A percentile compares a stretch with the other conserved stretches of the same genome.
phyloP scores from a whole-genome alignment of 257 asterid genomes.

The Coffea eugenioides region DNA sequence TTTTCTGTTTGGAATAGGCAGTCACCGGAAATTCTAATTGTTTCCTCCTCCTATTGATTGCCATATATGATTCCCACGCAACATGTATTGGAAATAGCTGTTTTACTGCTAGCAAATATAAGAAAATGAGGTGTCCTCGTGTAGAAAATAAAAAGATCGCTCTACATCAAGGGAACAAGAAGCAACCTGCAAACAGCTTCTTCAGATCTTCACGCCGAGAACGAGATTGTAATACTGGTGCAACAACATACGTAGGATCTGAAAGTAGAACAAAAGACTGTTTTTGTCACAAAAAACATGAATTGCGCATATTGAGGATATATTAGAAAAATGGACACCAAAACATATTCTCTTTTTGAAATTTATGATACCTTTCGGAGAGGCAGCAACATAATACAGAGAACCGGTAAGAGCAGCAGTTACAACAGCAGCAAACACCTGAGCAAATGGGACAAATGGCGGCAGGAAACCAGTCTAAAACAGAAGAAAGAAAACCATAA shows the following conservation, averaged over 20 bases:
- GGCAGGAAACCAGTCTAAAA: conserved; percentile 85
- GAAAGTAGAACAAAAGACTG: conserved; percentile 18
- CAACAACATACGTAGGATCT: conserved; percentile 87
- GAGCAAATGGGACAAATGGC: conserved; percentile 94
- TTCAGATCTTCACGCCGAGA: conserved; percentile 82
- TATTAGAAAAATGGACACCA: not conserved
- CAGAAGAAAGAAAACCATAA: not conserved
- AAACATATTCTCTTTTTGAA: not conserved
- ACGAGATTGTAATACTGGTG: conserved; percentile 73
- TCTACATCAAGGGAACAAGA: conserved; percentile 4
- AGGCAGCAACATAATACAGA: conserved; percentile 78
- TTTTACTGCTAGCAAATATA: not conserved
- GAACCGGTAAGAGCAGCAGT: conserved; percentile 95
- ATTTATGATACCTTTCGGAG: conserved; percentile 67
- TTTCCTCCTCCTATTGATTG: not conserved
- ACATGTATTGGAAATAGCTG: not conserved
- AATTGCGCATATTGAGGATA: no score
- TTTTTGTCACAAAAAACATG: not conserved
- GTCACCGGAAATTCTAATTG: not conserved
- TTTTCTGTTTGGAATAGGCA: not conserved
- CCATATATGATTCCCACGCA: not conserved
- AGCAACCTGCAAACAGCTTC: conserved; percentile 80
- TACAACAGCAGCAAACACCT: conserved; percentile 89
- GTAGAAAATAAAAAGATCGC: not conserved
- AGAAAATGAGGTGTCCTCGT: not conserved